These are phyloP conservation scores for Acacia confusa DNA, from an alignment of 306 rosid genomes.

Conservation along the genomic window DNA sequence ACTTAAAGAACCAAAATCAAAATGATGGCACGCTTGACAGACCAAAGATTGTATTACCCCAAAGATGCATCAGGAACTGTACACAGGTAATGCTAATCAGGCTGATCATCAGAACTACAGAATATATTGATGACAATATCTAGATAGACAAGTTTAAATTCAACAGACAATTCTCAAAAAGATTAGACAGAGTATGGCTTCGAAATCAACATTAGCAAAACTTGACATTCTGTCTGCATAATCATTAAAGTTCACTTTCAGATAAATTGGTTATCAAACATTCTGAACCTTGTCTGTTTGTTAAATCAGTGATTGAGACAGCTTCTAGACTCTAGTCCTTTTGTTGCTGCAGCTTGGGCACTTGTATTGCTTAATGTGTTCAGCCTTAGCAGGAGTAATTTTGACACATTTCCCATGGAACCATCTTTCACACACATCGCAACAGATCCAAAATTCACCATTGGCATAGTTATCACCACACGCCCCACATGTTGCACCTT, in stretches of 20 bases:
- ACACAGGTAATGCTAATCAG: constrained; percentile 11
- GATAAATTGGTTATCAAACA: constrained; percentile 49
- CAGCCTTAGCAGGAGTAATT: constrained; percentile 92
- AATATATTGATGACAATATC: constrained; percentile 21
- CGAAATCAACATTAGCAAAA: constrained; percentile 62
- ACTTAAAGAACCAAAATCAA: too few relatives aligned
- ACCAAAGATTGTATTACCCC: too few relatives aligned
- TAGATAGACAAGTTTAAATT: constrained; percentile 38
- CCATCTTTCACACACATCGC: constrained; percentile 90
- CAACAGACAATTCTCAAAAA: constrained; percentile 38
- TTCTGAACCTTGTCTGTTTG: constrained; percentile 45
- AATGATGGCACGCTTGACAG: too few relatives aligned
- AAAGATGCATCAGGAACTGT: not conserved
- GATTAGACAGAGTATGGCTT: constrained; percentile 44
- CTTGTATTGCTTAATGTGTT: constrained; percentile 93
- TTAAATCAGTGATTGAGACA: constrained; percentile 16
- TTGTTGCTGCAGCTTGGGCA: constrained; percentile 93
- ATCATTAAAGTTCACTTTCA: constrained; percentile 56
- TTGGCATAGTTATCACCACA: constrained; percentile 84
- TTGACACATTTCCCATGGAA: constrained; percentile 93
- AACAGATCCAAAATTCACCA: constrained; percentile 92
- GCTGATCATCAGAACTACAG: not conserved
- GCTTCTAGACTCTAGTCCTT: constrained; percentile 71
- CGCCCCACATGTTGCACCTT: constrained; percentile 89
- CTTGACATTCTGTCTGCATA: constrained; percentile 62